A percentile compares a stretch with the other conserved stretches of the same genome.
phyloP scores from a whole-genome alignment of 2,329 filamentous ascomycete genomes.

The Nothophoma quercina region DNA sequence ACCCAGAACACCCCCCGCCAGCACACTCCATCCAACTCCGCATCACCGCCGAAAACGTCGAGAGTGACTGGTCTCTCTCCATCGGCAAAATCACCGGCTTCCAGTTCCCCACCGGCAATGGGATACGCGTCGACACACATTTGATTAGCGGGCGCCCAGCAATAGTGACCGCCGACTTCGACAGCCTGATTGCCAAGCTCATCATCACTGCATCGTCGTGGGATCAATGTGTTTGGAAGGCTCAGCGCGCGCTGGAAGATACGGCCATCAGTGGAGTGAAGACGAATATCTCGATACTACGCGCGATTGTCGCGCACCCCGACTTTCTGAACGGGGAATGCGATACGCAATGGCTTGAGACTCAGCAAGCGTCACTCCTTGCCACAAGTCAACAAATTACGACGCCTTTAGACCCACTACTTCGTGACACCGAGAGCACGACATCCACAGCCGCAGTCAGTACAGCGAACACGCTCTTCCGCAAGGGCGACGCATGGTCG shows the following conservation, averaged over 20 bases:
- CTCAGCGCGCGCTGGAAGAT: constrained; percentile 63
- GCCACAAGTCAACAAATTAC: constrained; percentile 26
- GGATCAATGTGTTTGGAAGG: constrained; percentile 61
- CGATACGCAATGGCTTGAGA: constrained; percentile 67
- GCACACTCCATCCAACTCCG: constrained; percentile 63
- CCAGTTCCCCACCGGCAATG: constrained; percentile 64
- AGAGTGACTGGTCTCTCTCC: constrained; percentile 62
- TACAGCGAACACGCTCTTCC: constrained; percentile 57
- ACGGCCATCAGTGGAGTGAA: constrained; percentile 64
- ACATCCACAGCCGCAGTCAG: constrained; percentile 15
- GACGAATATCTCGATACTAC: constrained; percentile 64
- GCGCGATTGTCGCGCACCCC: constrained; percentile 60
- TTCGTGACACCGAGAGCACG: background rate
- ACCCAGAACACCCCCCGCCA: constrained; percentile 49
- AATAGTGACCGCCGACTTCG: constrained; percentile 63
- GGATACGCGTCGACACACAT: constrained; percentile 65
- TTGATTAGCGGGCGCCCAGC: constrained; percentile 53
- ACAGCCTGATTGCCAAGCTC: constrained; percentile 67
- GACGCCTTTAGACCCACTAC: constrained; percentile 1
- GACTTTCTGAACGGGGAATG: constrained; percentile 59
- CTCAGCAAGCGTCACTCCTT: constrained; percentile 54
- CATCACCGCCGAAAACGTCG: constrained; percentile 64
- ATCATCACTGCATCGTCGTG: constrained; percentile 64
- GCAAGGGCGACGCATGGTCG: constrained; percentile 67
- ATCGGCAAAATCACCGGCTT: constrained; percentile 67